Evolutionary conservation across 1,284 basidiomycete species (phyloP), one percentile per base, ranked within the genome.

Genomic region (Athelia sp.): DNA sequence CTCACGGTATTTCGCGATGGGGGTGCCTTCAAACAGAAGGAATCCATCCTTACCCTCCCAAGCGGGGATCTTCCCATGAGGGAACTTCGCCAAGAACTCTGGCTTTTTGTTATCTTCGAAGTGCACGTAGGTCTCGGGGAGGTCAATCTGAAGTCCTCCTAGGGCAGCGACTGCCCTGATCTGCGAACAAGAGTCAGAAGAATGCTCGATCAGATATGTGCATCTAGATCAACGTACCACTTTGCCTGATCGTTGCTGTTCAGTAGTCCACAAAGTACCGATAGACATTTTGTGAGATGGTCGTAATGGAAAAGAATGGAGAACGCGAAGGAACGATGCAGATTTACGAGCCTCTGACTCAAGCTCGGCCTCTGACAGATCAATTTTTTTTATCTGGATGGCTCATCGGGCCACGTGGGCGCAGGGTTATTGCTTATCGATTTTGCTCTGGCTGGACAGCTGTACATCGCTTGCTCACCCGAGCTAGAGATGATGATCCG

Each of bases 1-100:
- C 94, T 84, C 72, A 98, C 95, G 62, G 73, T 97, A 95, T 56
- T 83, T 85, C 47, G 90, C 86, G 66, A 98, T 93, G 51, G 93
- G 84, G 53, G 74, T 68, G 50, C 79, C 76, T 77, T 97, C 95
- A 60, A 82, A 81, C 54, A 98, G 73, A 59, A 75, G 76, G 76
- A 93, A 82, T 53, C 93, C 93, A 66, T 96, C 84, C 40, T 75
- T 69, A 47, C 75, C 74, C 67, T 93, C 89, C 51, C 90, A 82
- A 32, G 85, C 85, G 38, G 96, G 95, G 59, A 95, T 82, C 76
- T 90, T 91, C 54, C 87, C 90, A 57, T 81, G 76, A 42, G 89
- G 85, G 72, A 92, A 93, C 68, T 93, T 93, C 56, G 75, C 63
- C 48, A 86, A 69, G 72, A 86, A 93, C 53, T 88, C 89, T 0